Evolutionary conservation across 495 filamentous ascomycete species (phyloP).

Genomic region (Tetracladium setigerum): DNA sequence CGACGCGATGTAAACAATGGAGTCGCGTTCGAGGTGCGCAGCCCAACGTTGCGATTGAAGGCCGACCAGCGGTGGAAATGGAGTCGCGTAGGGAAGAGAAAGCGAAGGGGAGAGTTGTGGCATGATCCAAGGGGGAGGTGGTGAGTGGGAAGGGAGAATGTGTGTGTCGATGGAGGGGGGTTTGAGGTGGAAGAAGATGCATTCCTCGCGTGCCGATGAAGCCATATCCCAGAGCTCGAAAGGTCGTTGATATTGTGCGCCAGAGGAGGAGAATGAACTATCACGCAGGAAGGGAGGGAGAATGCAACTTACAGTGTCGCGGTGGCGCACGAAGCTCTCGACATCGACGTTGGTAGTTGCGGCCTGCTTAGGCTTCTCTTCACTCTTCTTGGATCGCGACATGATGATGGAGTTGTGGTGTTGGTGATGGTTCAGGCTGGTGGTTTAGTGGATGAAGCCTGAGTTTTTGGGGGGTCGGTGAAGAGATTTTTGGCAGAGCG

Average conservation of each 20-base stretch:
- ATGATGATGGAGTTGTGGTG: conserved; percentile 31
- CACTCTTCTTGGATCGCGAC: conserved; percentile 41
- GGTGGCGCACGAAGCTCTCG: conserved; percentile 53
- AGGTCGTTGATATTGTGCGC: neutral
- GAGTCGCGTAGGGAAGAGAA: conserved; percentile 12
- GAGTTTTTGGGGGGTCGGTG: neutral
- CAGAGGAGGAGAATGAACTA: conserved; percentile 17
- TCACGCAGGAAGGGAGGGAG: conserved; percentile 15
- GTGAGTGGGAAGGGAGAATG: conserved; percentile 6
- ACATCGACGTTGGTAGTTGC: conserved; percentile 41
- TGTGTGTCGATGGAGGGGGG: conserved; percentile 21
- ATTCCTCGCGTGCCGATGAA: neutral
- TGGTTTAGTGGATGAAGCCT: conserved; percentile 8
- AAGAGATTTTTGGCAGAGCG: too few relatives aligned
- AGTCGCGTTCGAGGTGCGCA: conserved; percentile 10
- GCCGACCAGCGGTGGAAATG: conserved; percentile 5
- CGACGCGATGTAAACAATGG: conserved; percentile 21
- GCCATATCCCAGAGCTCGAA: too few relatives aligned
- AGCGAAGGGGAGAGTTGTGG: too few relatives aligned
- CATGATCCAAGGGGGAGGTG: conserved; percentile 1
- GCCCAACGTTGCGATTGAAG: neutral
- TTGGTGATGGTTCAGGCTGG: conserved; percentile 27
- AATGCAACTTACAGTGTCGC: conserved; percentile 52
- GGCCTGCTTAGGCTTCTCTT: conserved; percentile 28
- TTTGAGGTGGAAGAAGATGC: conserved; percentile 10